Base-by-base conservation (phyloP, 805 yeast species). In the Maudiozyma turicensis region DNA sequence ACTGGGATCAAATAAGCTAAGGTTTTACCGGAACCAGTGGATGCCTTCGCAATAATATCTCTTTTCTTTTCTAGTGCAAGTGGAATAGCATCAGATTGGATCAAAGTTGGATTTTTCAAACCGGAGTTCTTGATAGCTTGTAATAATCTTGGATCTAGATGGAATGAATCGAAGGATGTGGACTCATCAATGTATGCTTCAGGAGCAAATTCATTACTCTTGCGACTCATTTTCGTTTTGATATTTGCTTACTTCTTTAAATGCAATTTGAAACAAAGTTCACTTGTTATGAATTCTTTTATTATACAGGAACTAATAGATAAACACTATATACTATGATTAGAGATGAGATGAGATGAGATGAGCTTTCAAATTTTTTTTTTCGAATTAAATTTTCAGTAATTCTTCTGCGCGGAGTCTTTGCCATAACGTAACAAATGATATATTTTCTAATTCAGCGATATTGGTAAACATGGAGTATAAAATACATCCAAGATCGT, bases 11-110 rank as follows among this genome's bases (percentile, higher is more conserved):
- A 69, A 63, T 91, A 91, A 1, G 97, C 95, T 9, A 87, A 86
- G 0, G 98, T 91, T 67, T 91, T 91, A 55, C 98, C 98, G 8
- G 96, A 85, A 4, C 99, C 99, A 0, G 99, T 91, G 29, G 87
- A 81, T 6, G 98, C 96, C 63, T 86, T 82, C 38, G 97, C 97
- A 44, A 91, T 84, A 54, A 91, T 84, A 64, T 91, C 97, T 70
- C 89, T 83, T 62, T 84, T 86, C 56, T 91, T 93, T 54, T 87
- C 85, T 47, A 93, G 69, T 0, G 99, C 96, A 45, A 93, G 70
- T 41, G 95, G 96, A 51, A 93, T 87, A n/a, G 96, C 85, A 61
- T 82, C 82, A 8, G 95, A 77, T 69, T 93, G 99, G 48, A 93
- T 84, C 50, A 88, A 74, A 1, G 98, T 93, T 8, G 99, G 98